phyloP scores from a whole-genome alignment of 495 filamentous ascomycete genomes.

The Penicillium malachiteum region DNA sequence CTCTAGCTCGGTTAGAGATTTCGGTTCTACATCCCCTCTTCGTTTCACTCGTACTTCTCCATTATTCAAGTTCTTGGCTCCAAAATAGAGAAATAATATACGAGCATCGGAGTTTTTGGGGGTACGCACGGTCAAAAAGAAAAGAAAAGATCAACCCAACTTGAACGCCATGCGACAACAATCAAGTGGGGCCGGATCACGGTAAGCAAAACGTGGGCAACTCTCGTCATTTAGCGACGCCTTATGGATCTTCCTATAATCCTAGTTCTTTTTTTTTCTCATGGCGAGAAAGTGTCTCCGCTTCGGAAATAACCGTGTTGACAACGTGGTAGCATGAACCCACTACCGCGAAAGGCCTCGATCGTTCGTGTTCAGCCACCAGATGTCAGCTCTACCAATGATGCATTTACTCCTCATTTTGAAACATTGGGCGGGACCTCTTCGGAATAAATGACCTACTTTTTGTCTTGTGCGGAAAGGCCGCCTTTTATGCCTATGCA shows the following conservation, averaged over 20 bases:
- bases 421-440: background rate
- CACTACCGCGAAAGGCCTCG: conserved; percentile 16
- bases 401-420: conserved; percentile 6
- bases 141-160: conserved; percentile 3
- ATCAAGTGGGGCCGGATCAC: conserved; percentile 13
- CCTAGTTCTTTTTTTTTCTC: background rate
- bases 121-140: conserved; percentile 19
- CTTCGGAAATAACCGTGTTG: conserved; percentile 18
- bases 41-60: background rate
- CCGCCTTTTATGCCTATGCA: conserved; percentile 1
- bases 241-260: conserved; percentile 5
- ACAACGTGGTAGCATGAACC: conserved; percentile 4
- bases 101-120: conserved; percentile 9
- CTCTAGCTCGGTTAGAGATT: conserved; percentile 16
- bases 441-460: conserved; percentile 18
- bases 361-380: conserved; percentile 19
- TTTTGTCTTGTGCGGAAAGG: conserved; percentile 9
- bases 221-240: conserved; percentile 14
- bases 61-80: conserved; percentile 16
- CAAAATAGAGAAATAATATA: conserved; percentile 10
- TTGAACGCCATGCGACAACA: conserved; percentile 9
- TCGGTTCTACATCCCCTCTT: conserved; percentile 13
- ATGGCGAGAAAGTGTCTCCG: background rate
- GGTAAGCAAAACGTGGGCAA: background rate
- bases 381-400: conserved; percentile 12